Evolutionary conservation across 2,329 filamentous ascomycete genomes (phyloP), one percentile per base, ranked within the genome.

Genomic region (Bipolaris bicolor): DNA sequence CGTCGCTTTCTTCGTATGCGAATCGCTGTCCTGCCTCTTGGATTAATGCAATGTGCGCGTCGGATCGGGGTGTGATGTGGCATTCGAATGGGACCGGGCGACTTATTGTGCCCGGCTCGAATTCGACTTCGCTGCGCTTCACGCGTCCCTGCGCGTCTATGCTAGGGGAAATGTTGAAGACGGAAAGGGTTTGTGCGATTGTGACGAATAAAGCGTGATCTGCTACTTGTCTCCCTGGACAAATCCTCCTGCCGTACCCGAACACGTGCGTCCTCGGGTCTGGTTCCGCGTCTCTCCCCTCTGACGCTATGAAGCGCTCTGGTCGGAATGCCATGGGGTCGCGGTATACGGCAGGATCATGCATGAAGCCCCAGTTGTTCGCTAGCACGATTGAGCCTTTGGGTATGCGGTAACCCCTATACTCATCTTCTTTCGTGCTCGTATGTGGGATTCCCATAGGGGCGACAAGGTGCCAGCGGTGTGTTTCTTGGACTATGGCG

Each of bases 111-210:
- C 76, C 76, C 0, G 64, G 56, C 40, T 68, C 60, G 44, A 60
- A 60, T 26, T 33, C 52, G 1, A 60, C 31, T 15, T 58, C 58
- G 1, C 46, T 46, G n/a, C 51, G 9, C 11, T 26, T n/a, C 7
- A 47, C 34, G 2, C 10, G 16, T 5, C 40, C 52, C 15, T 18
- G 5, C 11, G 16, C 18, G 7, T 51, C 47, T 3, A 55, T n/a
- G 11, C 20, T 20, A 3, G 52, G 47, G 2, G 55, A 56, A 13
- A 84, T 71, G 3, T 76, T 66, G 48, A 86, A 85, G 0, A 78
- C 79, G 0, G 83, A 76, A 1, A 87, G 68, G 0, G 75, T 68
- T 29, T 80, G 80, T 0, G 76, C 79, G 18, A 80, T 74, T 15
- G 63, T 78, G 10, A 81, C 56, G 55, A 75, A 81, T 0, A 81